Evolutionary conservation across 2,329 filamentous ascomycete genomes (phyloP).

Genomic region (Penicillium sp.): DNA sequence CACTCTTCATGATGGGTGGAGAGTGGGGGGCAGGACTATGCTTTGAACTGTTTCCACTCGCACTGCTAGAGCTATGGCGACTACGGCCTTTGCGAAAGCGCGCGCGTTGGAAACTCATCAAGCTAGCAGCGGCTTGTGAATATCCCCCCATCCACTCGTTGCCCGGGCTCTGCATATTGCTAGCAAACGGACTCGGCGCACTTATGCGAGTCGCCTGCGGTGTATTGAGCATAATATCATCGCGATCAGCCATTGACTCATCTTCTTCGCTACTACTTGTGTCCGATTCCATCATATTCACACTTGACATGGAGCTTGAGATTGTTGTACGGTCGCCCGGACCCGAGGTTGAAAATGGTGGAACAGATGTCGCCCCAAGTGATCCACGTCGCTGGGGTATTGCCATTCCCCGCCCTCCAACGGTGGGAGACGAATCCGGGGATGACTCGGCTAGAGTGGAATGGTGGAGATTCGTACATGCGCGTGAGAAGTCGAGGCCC

Average conservation of each 20-base stretch:
- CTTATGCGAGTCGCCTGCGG: slow-evolving; percentile 68
- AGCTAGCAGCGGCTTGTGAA: slow-evolving; percentile 70
- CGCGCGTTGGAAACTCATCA: slow-evolving; percentile 73
- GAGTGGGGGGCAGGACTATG: slow-evolving; percentile 71
- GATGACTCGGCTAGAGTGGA: slow-evolving; percentile 89
- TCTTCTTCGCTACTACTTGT: slow-evolving; percentile 66
- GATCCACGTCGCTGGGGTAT: slow-evolving; percentile 60
- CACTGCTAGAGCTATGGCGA: slow-evolving; percentile 67
- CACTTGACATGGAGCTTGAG: slow-evolving; percentile 78
- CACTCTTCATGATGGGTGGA: slow-evolving; percentile 63
- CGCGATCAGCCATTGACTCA: slow-evolving; percentile 62
- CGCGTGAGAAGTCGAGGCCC: slow-evolving; percentile 88
- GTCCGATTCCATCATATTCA: slow-evolving; percentile 75
- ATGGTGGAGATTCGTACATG: slow-evolving; percentile 91
- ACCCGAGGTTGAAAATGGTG: slow-evolving; percentile 69
- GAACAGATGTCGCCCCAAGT: slow-evolving; percentile 57
- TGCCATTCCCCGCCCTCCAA: slow-evolving; percentile 65
- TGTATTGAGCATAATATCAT: slow-evolving; percentile 72
- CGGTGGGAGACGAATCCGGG: slow-evolving; percentile 85
- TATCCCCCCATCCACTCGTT: slow-evolving; percentile 62
- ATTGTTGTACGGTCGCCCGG: slow-evolving; percentile 68
- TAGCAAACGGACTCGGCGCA: slow-evolving; percentile 46
- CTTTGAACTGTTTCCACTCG: slow-evolving; percentile 67
- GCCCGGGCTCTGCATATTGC: slow-evolving; percentile 51
- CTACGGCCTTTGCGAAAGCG: slow-evolving; percentile 58